phyloP scores from a whole-genome alignment of 345 rosid species.

The Acer yangbiense region DNA sequence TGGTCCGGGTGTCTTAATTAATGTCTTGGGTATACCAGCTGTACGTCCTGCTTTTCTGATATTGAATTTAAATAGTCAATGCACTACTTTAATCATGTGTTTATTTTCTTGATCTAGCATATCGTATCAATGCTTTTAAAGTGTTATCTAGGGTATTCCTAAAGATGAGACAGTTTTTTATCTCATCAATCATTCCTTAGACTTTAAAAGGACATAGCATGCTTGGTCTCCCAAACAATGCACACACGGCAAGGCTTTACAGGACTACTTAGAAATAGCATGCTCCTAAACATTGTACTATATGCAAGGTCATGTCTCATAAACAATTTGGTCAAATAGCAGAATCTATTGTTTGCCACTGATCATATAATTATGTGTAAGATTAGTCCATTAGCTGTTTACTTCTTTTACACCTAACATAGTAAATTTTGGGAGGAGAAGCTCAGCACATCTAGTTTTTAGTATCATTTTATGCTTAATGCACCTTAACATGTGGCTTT shows the following conservation, averaged over 20 bases:
- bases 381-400: background rate
- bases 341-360: background rate
- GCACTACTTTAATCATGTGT: background rate
- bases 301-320: background rate
- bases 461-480: background rate
- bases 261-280: background rate
- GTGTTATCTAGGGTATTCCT: background rate
- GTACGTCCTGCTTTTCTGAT: conserved; percentile 56
- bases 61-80: conserved; percentile 10
- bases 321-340: background rate
- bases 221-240: background rate
- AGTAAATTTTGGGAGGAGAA: background rate
- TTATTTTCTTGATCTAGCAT: background rate
- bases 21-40: conserved; percentile 89
- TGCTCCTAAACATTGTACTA: background rate
- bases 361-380: background rate
- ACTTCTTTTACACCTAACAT: background rate
- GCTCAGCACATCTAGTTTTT: background rate
- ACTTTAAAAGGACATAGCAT: background rate
- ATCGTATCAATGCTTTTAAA: background rate
- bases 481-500: background rate
- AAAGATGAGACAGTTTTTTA: background rate
- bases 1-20: conserved; percentile 79
- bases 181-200: background rate
- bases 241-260: background rate